Evolutionary conservation across 2,329 filamentous ascomycete genomes (phyloP).

Genomic region (Cordyceps farinosa): DNA sequence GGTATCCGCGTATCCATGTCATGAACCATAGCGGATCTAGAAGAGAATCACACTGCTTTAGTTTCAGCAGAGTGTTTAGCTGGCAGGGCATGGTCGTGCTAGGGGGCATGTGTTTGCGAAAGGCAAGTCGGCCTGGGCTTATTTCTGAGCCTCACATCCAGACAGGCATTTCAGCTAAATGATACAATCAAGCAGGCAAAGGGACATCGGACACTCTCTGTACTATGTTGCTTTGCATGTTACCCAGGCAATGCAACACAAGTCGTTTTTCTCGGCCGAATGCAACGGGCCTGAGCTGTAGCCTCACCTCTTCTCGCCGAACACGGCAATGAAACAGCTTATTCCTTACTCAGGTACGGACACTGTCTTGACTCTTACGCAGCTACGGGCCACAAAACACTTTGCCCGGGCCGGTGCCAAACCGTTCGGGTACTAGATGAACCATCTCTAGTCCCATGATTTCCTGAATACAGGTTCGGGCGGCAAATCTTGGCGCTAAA

Average conservation of each 20-base stretch:
- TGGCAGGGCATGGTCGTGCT: background rate
- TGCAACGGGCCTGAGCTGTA: background rate
- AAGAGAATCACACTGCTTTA: background rate
- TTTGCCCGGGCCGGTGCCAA: background rate
- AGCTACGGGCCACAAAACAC: background rate
- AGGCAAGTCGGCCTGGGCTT: background rate
- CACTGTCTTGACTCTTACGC: background rate
- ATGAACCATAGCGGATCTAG: background rate
- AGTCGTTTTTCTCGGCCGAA: background rate
- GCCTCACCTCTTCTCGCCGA: background rate
- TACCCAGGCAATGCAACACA: background rate
- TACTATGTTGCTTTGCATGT: background rate
- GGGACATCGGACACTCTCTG: no score
- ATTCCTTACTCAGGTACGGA: background rate
- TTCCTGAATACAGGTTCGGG: background rate
- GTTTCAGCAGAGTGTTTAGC: background rate
- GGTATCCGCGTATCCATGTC: background rate
- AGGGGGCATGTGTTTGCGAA: background rate
- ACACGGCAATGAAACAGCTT: background rate
- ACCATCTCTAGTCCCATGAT: background rate
- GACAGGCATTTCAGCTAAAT: no score
- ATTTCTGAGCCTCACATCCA: background rate
- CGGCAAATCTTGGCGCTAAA: background rate
- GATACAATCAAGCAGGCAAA: no score
- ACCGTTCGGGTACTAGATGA: background rate